A percentile compares a stretch with the other conserved stretches of the same genome.
phyloP scores from a whole-genome alignment of 2,329 filamentous ascomycete species.

The Metarhizium brunneum region DNA sequence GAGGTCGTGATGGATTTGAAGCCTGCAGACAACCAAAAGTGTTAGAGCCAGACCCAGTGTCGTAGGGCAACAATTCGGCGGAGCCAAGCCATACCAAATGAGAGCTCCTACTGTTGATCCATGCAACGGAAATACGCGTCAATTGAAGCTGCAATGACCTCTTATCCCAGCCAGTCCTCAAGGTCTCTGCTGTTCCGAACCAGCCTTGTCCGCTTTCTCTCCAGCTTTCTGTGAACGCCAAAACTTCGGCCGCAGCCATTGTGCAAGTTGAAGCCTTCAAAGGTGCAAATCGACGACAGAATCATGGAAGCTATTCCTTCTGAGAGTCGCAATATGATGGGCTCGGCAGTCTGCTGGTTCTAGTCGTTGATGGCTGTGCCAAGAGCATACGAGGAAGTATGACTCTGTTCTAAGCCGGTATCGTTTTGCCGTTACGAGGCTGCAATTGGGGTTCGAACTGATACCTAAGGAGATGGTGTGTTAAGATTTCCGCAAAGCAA shows the following conservation, averaged over 20 bases:
- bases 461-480: background rate
- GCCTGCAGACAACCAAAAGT: background rate
- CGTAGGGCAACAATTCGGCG: background rate
- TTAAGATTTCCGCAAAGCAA: background rate
- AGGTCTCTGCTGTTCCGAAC: conserved; percentile 22
- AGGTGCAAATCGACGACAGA: conserved; percentile 31
- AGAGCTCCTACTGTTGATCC: background rate
- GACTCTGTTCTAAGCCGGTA: background rate
- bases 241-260: conserved; percentile 45
- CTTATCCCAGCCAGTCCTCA: conserved; percentile 17
- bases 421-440: background rate
- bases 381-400: background rate
- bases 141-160: conserved; percentile 25
- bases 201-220: conserved; percentile 30
- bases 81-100: background rate
- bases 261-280: conserved; percentile 37
- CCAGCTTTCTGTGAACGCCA: conserved; percentile 32
- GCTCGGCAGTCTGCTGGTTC: conserved; percentile 1
- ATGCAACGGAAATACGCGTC: conserved; percentile 25
- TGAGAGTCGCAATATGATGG: conserved; percentile 7
- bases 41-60: background rate
- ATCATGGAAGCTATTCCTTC: conserved; percentile 40
- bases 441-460: background rate
- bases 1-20: background rate
- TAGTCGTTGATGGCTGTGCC: conserved; percentile 7